These are phyloP conservation scores for Micractinium conductrix DNA, from an alignment of 139 green algal genomes.

Conservation along the genomic window DNA sequence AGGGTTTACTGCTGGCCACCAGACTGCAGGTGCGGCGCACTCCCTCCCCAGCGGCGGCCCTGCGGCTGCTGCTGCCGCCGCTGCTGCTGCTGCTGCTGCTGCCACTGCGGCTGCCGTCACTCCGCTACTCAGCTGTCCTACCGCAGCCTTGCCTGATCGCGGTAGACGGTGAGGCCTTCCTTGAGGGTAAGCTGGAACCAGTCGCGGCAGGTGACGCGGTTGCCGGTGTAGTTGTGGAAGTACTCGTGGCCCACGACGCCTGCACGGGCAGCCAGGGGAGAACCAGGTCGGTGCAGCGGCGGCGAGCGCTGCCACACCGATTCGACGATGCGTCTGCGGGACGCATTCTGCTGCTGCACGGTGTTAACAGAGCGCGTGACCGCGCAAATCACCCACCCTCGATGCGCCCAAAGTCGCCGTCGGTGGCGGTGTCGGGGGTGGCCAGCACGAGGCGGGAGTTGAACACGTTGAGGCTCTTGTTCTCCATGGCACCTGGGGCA, in stretches of 20 bases:
- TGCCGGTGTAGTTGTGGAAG: constrained; percentile 98
- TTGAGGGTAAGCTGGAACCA: constrained; percentile 99
- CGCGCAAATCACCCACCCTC: constrained; percentile 85
- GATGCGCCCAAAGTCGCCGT: constrained; percentile 93
- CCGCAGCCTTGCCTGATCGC: too few species aligned
- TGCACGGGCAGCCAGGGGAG: constrained; percentile 43
- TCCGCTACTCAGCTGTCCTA: too few species aligned
- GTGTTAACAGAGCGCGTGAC: too few species aligned
- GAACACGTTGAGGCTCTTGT: constrained; percentile 99
- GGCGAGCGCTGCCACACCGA: too few species aligned
- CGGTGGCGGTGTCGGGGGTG: constrained; percentile 90
- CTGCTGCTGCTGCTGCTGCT: too few species aligned
- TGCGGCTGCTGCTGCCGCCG: too few species aligned
- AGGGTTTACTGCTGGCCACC: too few species aligned
- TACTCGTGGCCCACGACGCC: constrained; percentile 72
- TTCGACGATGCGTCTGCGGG: too few species aligned
- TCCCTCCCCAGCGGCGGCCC: too few species aligned
- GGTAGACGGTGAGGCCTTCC: constrained; percentile 97
- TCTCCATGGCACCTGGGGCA: constrained; percentile 88
- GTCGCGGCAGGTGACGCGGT: constrained; percentile 95
- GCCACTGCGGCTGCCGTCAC: too few species aligned
- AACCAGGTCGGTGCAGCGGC: not conserved
- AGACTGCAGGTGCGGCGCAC: too few species aligned
- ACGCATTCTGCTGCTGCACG: too few species aligned
- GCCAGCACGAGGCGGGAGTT: constrained; percentile 93